These are phyloP conservation scores for Cordyceps cicadae DNA, from an alignment of 2,329 filamentous ascomycete genomes.

Conservation along the genomic window DNA sequence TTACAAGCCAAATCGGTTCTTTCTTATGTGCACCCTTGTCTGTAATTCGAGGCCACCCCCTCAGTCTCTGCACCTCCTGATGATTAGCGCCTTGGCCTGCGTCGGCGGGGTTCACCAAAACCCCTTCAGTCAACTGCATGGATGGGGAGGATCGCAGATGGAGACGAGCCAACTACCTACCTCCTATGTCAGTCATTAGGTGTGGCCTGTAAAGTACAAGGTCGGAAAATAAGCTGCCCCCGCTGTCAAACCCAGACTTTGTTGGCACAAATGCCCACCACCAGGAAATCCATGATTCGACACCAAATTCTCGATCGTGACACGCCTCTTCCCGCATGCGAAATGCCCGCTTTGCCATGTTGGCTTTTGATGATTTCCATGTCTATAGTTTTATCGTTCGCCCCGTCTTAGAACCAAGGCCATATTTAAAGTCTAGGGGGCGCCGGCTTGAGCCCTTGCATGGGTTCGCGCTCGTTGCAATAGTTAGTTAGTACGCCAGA, in stretches of 20 bases:
- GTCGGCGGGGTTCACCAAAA: background rate
- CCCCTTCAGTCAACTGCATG: background rate
- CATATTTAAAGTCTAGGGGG: background rate
- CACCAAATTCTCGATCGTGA: constrained; percentile 3
- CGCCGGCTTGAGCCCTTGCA: too few species aligned
- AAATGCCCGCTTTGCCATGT: constrained; percentile 5
- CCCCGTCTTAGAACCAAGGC: background rate
- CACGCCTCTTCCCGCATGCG: constrained; percentile 1
- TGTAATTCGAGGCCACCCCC: background rate
- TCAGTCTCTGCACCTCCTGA: background rate
- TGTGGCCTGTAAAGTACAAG: too few species aligned
- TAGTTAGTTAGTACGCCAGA: too few species aligned
- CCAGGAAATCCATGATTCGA: background rate
- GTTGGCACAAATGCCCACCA: too few species aligned
- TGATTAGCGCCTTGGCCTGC: background rate
- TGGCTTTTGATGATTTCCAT: background rate
- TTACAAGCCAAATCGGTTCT: too few species aligned
- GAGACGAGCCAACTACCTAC: too few species aligned
- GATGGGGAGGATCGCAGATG: too few species aligned
- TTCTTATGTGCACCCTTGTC: too few species aligned
- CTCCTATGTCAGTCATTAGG: too few species aligned
- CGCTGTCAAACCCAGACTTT: too few species aligned
- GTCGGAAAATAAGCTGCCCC: too few species aligned
- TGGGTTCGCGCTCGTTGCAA: too few species aligned
- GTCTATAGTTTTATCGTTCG: background rate